A percentile compares a stretch with the other conserved stretches of the same genome.
Evolutionary conservation across 2,329 filamentous ascomycete species (phyloP).

Genomic region (Biscogniauxia mediterranea): DNA sequence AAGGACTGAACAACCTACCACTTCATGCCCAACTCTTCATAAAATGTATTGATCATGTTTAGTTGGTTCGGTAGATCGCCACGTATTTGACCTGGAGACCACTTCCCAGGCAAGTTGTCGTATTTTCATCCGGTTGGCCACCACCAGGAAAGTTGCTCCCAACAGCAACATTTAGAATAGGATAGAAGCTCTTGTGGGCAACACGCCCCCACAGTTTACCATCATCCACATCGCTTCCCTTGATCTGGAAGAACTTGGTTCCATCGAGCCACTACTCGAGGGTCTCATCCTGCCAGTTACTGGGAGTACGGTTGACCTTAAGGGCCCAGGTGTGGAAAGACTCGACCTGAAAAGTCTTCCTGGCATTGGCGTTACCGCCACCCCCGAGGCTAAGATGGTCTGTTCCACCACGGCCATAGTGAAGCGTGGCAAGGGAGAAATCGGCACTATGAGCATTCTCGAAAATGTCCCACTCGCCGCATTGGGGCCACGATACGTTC

Average conservation of each 20-base stretch:
- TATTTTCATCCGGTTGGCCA: constrained; percentile 15
- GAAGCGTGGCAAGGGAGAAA: constrained; percentile 17
- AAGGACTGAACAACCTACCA: too few species aligned
- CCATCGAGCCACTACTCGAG: constrained; percentile 18
- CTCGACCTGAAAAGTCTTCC: constrained; percentile 12
- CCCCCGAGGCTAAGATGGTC: constrained; percentile 8
- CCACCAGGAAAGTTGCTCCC: constrained; percentile 18
- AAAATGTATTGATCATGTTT: neutral
- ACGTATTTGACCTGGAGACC: constrained; percentile 20
- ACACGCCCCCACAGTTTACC: constrained; percentile 15
- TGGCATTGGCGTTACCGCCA: neutral
- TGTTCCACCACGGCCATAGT: constrained; percentile 12
- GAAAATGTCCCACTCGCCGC: constrained; percentile 22
- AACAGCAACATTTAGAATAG: constrained; percentile 17
- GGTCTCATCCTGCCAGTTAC: constrained; percentile 19
- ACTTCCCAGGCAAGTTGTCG: constrained; percentile 14
- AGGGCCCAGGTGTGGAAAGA: constrained; percentile 20
- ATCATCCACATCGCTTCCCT: constrained; percentile 14
- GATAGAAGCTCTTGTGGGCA: constrained; percentile 19
- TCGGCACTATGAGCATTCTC: constrained; percentile 19
- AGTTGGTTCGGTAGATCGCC: constrained; percentile 11
- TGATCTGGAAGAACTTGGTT: constrained; percentile 17
- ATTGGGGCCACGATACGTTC: constrained; percentile 16
- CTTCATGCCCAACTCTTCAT: neutral
- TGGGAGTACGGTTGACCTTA: constrained; percentile 16